Conservation (phyloP, 495 filamentous ascomycete genomes). For the Neurospora sp. region DNA sequence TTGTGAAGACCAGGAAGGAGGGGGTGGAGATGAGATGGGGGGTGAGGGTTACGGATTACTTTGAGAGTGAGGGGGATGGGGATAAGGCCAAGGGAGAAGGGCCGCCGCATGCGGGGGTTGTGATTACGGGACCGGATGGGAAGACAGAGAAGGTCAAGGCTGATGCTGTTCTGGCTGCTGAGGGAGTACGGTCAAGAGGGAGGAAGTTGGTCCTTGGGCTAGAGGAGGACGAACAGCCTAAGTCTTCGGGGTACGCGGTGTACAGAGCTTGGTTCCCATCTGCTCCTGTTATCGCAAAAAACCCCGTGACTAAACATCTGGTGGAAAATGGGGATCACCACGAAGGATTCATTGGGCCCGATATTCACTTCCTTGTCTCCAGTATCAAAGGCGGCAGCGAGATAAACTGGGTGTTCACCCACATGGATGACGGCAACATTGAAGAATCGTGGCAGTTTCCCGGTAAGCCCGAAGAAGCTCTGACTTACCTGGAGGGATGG, state of each 20-base stretch:
- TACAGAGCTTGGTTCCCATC: constrained; percentile 48
- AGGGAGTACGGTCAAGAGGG: constrained; percentile 51
- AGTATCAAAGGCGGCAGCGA: constrained; percentile 53
- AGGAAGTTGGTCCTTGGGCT: constrained; percentile 51
- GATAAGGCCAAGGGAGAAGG: not conserved
- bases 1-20: not conserved
- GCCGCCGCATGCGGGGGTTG: constrained; percentile 40
- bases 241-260: constrained; percentile 50
- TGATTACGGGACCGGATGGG: constrained; percentile 12
- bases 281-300: constrained; percentile 47
- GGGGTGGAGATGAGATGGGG: constrained; percentile 48
- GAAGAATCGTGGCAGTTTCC: constrained; percentile 58
- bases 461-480: constrained; percentile 49
- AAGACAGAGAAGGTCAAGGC: constrained; percentile 39
- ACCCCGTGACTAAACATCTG: constrained; percentile 49
- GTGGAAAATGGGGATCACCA: constrained; percentile 57
- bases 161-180: constrained; percentile 52
- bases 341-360: constrained; percentile 48
- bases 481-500: constrained; percentile 52
- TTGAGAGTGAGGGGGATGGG: constrained; percentile 47
- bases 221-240: constrained; percentile 53
- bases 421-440: constrained; percentile 34
- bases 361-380: constrained; percentile 55
- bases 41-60: constrained; percentile 48
- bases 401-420: constrained; percentile 63